A percentile compares a stretch with the other conserved stretches of the same genome.
These are phyloP conservation scores for Acorus gramineus DNA, from an alignment of 106 monocot genomes.

Conservation along the genomic window DNA sequence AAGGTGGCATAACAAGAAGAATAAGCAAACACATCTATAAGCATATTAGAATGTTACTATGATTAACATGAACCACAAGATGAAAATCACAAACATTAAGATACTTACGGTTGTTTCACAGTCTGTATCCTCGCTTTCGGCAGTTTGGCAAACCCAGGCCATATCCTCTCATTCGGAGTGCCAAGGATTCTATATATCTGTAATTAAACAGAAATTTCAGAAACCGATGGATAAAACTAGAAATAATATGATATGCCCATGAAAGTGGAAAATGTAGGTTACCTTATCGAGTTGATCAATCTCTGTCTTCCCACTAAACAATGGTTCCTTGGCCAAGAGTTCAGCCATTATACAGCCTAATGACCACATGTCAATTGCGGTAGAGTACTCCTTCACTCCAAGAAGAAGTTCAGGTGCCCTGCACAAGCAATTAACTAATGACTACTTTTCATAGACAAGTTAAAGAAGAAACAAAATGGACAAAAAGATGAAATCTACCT, in stretches of 20 bases:
- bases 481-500: slow-evolving; percentile 6
- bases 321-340: slow-evolving; percentile 55
- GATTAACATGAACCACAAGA: too few species aligned
- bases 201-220: background rate
- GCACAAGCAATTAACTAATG: background rate
- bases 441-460: background rate
- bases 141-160: slow-evolving; percentile 18
- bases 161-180: slow-evolving; percentile 15
- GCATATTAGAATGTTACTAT: too few species aligned
- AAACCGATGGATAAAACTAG: background rate
- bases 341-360: slow-evolving; percentile 86
- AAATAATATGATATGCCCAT: background rate
- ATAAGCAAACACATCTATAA: too few species aligned
- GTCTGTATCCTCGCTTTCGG: slow-evolving; percentile 7
- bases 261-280: background rate
- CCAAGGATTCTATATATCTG: slow-evolving; percentile 21
- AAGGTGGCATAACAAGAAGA: too few species aligned
- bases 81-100: background rate
- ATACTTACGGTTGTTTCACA: slow-evolving; percentile 15
- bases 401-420: slow-evolving; percentile 73
- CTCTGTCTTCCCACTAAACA: slow-evolving; percentile 62
- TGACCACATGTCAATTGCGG: slow-evolving; percentile 86
- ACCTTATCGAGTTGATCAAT: slow-evolving; percentile 76
- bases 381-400: slow-evolving; percentile 63
- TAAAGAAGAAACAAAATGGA: background rate